Base-by-base conservation (phyloP, 345 rosid genomes). In the Trapa bicornis region DNA sequence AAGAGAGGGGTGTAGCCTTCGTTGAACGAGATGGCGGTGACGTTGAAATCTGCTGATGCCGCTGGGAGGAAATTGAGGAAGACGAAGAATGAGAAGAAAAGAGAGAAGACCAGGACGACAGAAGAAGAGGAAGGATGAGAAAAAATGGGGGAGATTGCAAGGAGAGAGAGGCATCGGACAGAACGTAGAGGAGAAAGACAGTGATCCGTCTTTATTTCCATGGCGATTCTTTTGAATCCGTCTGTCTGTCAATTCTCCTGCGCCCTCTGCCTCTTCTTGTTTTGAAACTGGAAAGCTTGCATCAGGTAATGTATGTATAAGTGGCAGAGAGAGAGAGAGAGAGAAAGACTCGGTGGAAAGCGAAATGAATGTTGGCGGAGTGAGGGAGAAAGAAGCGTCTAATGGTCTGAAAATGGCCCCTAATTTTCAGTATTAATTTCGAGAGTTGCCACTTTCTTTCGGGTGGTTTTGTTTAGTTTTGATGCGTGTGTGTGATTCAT, bases 1-100 rank as follows among this genome's bases (percentile, higher is more conserved):
- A 93, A 90, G 72, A 93, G 96, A 75, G 88, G 92, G 50, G 75
- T 65, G 81, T 83, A 88, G 15, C 90, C 93, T 67, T 90, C 96
- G 61, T 86, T 93, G 65, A 93, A 93, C 67, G 87, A 73, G 69
- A 88, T 75, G 71, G 82, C 75, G 69, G 86, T 70, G 71, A 90
- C 68, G 58, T 84, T 75, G 71, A 89, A 88, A 17, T 79, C 72
- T 0, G 79, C 65, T 15, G 68, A 37, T n/a, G 58, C 29, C 1
- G 6, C 1, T 15, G 47, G 6, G 56, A 43, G 32, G 43, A 68
- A 29, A 56, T 38, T 4, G 68, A 43, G 45, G 64, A 68, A 2
- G 41, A 35, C 12, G 67, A 37, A 10, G 67, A 37, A 14, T 47
- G 48, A 45, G 2, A 45, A 45, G 48, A 7, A 22, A 22, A 22